Conservation (phyloP, 2,329 filamentous ascomycete species). For the Trichothecium sympodiale region DNA sequence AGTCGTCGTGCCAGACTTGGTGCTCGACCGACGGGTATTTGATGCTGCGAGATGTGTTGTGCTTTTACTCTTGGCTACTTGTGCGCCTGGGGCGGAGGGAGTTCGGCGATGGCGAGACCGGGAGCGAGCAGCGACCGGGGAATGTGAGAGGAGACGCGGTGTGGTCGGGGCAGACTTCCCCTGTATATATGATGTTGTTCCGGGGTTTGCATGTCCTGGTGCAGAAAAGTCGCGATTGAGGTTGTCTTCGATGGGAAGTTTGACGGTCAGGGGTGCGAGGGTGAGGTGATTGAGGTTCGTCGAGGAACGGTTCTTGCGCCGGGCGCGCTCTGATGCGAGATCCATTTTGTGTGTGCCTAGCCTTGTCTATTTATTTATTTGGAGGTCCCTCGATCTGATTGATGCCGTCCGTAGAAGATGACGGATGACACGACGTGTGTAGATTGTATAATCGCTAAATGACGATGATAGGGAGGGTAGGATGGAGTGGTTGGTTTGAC, state of each 20-base stretch:
- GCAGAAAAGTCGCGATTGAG: constrained; percentile 27
- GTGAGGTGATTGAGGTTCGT: constrained; percentile 49
- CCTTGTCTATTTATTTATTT: background rate
- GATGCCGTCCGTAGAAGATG: constrained; percentile 1
- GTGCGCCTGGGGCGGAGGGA: constrained; percentile 21
- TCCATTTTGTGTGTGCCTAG: constrained; percentile 36
- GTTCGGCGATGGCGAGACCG: constrained; percentile 32
- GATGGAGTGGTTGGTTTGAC: background rate
- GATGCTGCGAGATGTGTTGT: constrained; percentile 38
- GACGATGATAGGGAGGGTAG: background rate
- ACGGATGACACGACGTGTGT: background rate
- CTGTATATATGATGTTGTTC: constrained; percentile 42
- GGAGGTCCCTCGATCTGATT: constrained; percentile 2
- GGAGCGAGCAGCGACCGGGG: constrained; percentile 38
- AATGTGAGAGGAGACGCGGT: constrained; percentile 49
- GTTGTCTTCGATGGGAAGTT: constrained; percentile 44
- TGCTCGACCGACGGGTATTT: constrained; percentile 10
- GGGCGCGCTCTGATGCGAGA: constrained; percentile 40
- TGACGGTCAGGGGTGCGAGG: constrained; percentile 53
- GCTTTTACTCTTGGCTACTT: constrained; percentile 51
- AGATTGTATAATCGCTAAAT: background rate
- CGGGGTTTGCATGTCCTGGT: constrained; percentile 20
- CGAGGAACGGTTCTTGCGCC: constrained; percentile 47
- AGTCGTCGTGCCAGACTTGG: constrained; percentile 8
- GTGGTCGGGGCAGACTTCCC: constrained; percentile 54